Percentiles rank a stretch among this genome's conserved stretches.
phyloP scores from a whole-genome alignment of 202 grass and related monocot species.

The Panicum hallii region DNA sequence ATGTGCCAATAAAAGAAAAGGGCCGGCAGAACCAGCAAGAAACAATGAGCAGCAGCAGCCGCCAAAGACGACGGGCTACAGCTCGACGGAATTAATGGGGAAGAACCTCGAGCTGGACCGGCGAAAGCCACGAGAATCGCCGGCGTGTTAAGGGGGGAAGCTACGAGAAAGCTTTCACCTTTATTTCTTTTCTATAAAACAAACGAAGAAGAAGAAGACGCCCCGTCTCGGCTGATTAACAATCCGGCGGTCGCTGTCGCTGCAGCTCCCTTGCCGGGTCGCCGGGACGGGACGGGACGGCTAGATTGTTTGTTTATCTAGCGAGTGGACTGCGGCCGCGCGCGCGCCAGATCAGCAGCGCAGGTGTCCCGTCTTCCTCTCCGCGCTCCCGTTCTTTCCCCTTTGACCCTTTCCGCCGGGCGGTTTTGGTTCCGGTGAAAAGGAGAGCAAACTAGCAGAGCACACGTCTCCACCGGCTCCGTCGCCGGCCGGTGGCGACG shows the following conservation, averaged over 20 bases:
- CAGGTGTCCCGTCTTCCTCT: conserved; percentile 9
- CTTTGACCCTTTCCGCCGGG: neutral
- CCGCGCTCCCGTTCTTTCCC: neutral
- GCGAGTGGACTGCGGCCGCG: neutral
- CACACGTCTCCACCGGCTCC: neutral
- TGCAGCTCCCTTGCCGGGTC: neutral
- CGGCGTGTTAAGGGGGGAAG: neutral
- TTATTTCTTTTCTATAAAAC: neutral
- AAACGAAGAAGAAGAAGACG: neutral
- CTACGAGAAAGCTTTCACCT: conserved; percentile 15
- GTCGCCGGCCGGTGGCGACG: conserved; percentile 31
- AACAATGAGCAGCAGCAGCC: neutral
- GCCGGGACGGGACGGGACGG: neutral
- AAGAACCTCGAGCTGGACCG: conserved; percentile 1
- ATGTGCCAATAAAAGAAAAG: neutral
- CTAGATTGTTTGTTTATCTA: neutral
- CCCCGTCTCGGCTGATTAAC: neutral
- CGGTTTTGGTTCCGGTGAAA: neutral
- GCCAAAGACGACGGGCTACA: neutral
- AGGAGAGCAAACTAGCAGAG: neutral
- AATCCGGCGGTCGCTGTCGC: conserved; percentile 28
- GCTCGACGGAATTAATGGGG: conserved; percentile 16
- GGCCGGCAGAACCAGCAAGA: neutral
- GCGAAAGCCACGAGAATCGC: conserved; percentile 1
- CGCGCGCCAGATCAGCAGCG: neutral